These are phyloP conservation scores for Silene conica DNA, from an alignment of 148 eudicot genomes.

Conservation along the genomic window DNA sequence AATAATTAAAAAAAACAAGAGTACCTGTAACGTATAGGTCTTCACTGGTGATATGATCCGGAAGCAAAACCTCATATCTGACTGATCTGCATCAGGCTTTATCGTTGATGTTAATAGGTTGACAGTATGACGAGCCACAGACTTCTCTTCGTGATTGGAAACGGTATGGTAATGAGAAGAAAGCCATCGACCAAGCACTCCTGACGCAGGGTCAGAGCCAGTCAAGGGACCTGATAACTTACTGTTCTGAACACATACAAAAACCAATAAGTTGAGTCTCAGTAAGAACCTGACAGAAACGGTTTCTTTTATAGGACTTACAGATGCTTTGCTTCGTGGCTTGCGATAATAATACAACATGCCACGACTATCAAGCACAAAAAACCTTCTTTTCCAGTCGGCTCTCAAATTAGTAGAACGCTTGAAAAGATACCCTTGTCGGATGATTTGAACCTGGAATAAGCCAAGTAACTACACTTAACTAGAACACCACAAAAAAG, in stretches of 20 bases:
- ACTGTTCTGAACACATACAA: constrained; percentile 22
- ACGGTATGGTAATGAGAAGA: constrained; percentile 72
- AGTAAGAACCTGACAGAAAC: constrained; percentile 4
- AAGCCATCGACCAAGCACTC: constrained; percentile 81
- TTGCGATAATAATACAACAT: constrained; percentile 94
- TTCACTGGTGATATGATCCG: constrained; percentile 91
- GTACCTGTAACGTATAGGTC: constrained; percentile 88
- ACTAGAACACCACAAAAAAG: background rate
- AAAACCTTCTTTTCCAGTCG: constrained; percentile 95
- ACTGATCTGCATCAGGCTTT: constrained; percentile 80
- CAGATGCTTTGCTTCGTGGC: constrained; percentile 68
- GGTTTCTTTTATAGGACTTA: constrained; percentile 34
- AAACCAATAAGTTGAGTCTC: constrained; percentile 25
- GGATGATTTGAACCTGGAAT: constrained; percentile 88
- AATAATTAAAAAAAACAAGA: background rate
- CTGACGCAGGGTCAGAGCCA: constrained; percentile 65
- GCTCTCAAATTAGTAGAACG: constrained; percentile 93
- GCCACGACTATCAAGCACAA: constrained; percentile 94
- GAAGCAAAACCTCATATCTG: constrained; percentile 91
- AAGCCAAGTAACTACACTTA: constrained; percentile 24
- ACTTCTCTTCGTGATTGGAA: constrained; percentile 58
- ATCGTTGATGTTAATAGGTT: constrained; percentile 87
- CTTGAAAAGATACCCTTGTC: constrained; percentile 91
- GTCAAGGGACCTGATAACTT: constrained; percentile 23
- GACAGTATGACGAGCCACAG: constrained; percentile 90